A percentile compares a stretch with the other conserved stretches of the same genome.
These are phyloP conservation scores for Boletus coccyginus DNA, from an alignment of 768 basidiomycete species.

Conservation along the genomic window DNA sequence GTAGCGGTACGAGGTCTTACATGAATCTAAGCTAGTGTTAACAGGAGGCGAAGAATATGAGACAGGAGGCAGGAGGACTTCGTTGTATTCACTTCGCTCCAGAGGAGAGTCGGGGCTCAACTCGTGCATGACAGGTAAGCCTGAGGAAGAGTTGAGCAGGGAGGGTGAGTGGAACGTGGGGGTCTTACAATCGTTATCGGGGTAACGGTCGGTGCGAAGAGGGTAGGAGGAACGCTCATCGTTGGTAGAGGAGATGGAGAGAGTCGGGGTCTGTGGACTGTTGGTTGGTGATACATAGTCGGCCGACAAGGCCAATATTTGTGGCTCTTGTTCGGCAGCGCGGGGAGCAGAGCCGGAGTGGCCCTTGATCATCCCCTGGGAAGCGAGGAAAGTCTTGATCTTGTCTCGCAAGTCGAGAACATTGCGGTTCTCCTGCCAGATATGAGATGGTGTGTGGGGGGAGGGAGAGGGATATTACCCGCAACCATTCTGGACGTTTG, in stretches of 20 bases:
- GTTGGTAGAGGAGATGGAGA: conserved; percentile 42
- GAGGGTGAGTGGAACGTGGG: background rate
- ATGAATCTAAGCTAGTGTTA: conserved; percentile 60
- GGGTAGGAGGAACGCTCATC: conserved; percentile 38
- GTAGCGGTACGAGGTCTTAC: conserved; percentile 74
- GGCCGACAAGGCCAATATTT: conserved; percentile 49
- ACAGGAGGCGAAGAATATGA: conserved; percentile 33
- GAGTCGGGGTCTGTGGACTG: conserved; percentile 47
- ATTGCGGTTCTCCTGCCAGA: conserved; percentile 60
- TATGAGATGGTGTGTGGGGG: conserved; percentile 4
- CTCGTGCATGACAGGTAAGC: conserved; percentile 31
- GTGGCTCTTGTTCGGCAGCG: conserved; percentile 51
- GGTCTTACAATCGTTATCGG: conserved; percentile 29
- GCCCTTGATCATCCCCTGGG: conserved; percentile 88
- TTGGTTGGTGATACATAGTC: conserved; percentile 39
- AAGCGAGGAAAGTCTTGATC: conserved; percentile 75
- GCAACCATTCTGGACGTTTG: conserved; percentile 82
- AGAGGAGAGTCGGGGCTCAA: conserved; percentile 33
- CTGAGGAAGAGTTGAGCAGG: conserved; percentile 11
- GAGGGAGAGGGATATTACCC: conserved; percentile 43
- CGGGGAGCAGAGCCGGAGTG: conserved; percentile 72
- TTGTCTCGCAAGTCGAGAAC: conserved; percentile 69
- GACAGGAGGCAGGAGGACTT: conserved; percentile 31
- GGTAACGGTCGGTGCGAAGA: conserved; percentile 28
- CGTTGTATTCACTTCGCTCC: conserved; percentile 28